Conservation (phyloP, 1,284 basidiomycete species). For the Malassezia psittaci region DNA sequence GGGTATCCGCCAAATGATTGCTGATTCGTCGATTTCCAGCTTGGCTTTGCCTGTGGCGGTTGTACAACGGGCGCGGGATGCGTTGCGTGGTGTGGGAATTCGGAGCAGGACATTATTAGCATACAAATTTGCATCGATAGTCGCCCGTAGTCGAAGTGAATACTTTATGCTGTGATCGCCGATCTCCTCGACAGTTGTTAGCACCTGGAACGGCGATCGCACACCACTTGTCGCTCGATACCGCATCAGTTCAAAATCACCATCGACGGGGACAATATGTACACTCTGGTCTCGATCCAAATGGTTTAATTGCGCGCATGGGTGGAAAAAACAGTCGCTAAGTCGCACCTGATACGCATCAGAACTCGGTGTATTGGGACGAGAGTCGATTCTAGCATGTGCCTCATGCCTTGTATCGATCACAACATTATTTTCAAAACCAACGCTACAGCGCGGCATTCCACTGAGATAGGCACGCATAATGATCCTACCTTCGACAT, state of each 20-base stretch:
- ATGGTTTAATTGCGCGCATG: constrained; percentile 87
- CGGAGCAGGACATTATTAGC: constrained; percentile 83
- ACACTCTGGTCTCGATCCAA: constrained; percentile 88
- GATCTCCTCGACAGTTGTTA: constrained; percentile 83
- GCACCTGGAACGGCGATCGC: constrained; percentile 79
- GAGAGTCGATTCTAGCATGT: background rate
- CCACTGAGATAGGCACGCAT: constrained; percentile 96
- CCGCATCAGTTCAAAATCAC: constrained; percentile 96
- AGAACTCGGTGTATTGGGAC: background rate
- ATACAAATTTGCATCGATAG: constrained; percentile 79
- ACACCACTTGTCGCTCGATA: constrained; percentile 93
- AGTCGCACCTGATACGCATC: constrained; percentile 55
- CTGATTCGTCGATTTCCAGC: constrained; percentile 86
- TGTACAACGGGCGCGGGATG: constrained; percentile 82
- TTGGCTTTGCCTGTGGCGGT: constrained; percentile 88
- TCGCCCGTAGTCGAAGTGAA: constrained; percentile 74
- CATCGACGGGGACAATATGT: constrained; percentile 93
- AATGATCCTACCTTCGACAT: constrained; percentile 93
- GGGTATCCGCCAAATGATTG: constrained; percentile 91
- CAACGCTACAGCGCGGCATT: constrained; percentile 94
- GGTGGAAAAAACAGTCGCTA: constrained; percentile 96
- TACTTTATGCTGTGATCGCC: constrained; percentile 86
- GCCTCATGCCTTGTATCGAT: constrained; percentile 61
- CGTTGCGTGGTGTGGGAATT: constrained; percentile 91
- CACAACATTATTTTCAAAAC: constrained; percentile 92